These are phyloP conservation scores for Dactylellina haptotyla DNA, from an alignment of 2,329 filamentous ascomycete genomes.

Conservation along the genomic window DNA sequence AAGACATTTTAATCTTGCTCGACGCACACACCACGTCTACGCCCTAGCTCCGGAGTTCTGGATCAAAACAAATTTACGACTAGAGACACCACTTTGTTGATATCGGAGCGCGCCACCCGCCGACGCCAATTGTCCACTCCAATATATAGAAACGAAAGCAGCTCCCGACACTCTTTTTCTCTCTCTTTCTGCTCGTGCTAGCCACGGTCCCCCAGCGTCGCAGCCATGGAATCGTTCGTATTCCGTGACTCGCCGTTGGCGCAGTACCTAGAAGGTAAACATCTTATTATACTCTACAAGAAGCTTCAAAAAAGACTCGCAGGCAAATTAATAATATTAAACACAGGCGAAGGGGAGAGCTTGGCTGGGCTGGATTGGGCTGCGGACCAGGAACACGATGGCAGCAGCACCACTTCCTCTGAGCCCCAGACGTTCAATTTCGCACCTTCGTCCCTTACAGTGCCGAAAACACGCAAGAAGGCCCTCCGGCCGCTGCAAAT, in stretches of 20 bases:
- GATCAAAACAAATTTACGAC: background rate
- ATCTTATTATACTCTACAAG: constrained; percentile 36
- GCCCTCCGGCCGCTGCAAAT: constrained; percentile 61
- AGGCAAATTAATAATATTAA: constrained; percentile 15
- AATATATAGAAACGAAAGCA: background rate
- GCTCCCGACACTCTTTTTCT: background rate
- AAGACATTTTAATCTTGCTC: background rate
- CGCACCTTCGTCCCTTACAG: constrained; percentile 28
- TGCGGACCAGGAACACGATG: constrained; percentile 43
- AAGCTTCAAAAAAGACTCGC: constrained; percentile 15
- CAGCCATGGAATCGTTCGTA: constrained; percentile 87
- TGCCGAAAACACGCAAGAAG: constrained; percentile 62
- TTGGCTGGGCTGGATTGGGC: constrained; percentile 47
- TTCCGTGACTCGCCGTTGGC: constrained; percentile 88
- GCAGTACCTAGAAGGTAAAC: constrained; percentile 85
- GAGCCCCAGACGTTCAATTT: constrained; percentile 32
- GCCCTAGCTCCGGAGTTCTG: background rate
- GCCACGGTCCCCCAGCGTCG: constrained; percentile 36
- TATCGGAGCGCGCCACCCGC: background rate
- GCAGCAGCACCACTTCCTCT: constrained; percentile 22
- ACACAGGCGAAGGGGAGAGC: constrained; percentile 46
- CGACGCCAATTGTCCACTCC: background rate
- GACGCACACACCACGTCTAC: background rate
- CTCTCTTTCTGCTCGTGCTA: constrained; percentile 5
- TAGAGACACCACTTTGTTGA: background rate